These are phyloP conservation scores for Ceratocystiopsis minuta DNA, from an alignment of 2,329 filamentous ascomycete genomes.

Conservation along the genomic window DNA sequence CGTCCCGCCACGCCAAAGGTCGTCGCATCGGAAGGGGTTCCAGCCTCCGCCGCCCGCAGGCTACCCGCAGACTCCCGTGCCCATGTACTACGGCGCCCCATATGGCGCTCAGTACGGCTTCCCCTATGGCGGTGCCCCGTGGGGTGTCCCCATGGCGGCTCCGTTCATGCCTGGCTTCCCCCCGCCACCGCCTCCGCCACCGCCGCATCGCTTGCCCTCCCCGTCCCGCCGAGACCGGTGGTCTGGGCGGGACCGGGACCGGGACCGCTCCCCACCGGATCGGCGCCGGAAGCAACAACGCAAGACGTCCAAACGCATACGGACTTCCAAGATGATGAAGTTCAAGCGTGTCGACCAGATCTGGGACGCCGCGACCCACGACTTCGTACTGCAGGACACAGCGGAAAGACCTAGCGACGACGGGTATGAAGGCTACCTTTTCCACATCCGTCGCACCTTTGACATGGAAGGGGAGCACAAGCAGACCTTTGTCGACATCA, in stretches of 20 bases:
- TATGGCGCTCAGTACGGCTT: background rate
- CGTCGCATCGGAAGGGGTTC: conserved; percentile 1
- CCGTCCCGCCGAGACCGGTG: too few species aligned
- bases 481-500: conserved; percentile 60
- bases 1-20: background rate
- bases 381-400: conserved; percentile 37
- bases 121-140: background rate
- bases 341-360: conserved; percentile 37
- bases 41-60: conserved; percentile 1
- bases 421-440: conserved; percentile 61
- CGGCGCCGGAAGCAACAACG: background rate
- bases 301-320: conserved; percentile 4
- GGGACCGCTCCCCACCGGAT: background rate
- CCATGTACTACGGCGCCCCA: conserved; percentile 1
- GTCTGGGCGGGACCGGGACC: too few species aligned
- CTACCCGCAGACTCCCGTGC: background rate
- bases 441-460: conserved; percentile 68
- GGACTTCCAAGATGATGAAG: conserved; percentile 14
- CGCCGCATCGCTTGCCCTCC: too few species aligned
- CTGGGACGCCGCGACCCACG: conserved; percentile 31
- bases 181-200: too few species aligned
- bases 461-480: conserved; percentile 70
- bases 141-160: too few species aligned
- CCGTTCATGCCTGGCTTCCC: too few species aligned
- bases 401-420: conserved; percentile 25